A percentile compares a stretch with the other conserved stretches of the same genome.
Evolutionary conservation across 1,139 yeast genomes (phyloP).

Genomic region (Yamadazyma conglobata): DNA sequence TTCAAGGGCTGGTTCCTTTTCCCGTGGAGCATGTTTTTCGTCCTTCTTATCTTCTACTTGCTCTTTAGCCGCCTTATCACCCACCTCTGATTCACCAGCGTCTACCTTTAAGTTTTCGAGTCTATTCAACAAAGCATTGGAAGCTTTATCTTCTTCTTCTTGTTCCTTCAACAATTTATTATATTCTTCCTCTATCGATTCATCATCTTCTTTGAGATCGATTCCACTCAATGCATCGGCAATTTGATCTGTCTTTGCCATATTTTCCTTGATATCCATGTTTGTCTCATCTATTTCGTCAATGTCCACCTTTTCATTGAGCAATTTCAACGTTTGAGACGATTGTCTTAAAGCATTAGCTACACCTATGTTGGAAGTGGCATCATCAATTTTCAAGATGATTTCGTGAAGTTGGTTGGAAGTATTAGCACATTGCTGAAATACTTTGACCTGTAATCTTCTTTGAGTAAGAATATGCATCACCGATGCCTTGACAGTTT

Average conservation of each 20-base stretch:
- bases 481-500: conserved; percentile 10
- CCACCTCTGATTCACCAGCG: not conserved
- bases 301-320: conserved; percentile 28
- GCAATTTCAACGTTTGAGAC: conserved; percentile 29
- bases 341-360: conserved; percentile 20
- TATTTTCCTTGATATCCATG: conserved; percentile 40
- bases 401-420: conserved; percentile 37
- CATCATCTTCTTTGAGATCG: conserved; percentile 17
- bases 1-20: not conserved
- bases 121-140: conserved; percentile 7
- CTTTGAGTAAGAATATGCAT: conserved; percentile 10
- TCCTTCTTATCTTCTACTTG: not conserved
- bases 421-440: conserved; percentile 26
- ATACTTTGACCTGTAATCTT: conserved; percentile 20
- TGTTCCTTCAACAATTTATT: conserved; percentile 11
- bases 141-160: conserved; percentile 4
- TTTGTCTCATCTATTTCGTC: conserved; percentile 34
- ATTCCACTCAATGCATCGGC: conserved; percentile 27
- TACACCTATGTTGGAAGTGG: conserved; percentile 39
- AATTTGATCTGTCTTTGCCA: conserved; percentile 30
- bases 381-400: conserved; percentile 44
- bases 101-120: conserved; percentile 13
- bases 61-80: not conserved
- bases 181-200: conserved; percentile 36
- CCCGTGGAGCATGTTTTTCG: not conserved